phyloP scores from a whole-genome alignment of 345 rosid genomes.

The Mallotus nudiflorus region DNA sequence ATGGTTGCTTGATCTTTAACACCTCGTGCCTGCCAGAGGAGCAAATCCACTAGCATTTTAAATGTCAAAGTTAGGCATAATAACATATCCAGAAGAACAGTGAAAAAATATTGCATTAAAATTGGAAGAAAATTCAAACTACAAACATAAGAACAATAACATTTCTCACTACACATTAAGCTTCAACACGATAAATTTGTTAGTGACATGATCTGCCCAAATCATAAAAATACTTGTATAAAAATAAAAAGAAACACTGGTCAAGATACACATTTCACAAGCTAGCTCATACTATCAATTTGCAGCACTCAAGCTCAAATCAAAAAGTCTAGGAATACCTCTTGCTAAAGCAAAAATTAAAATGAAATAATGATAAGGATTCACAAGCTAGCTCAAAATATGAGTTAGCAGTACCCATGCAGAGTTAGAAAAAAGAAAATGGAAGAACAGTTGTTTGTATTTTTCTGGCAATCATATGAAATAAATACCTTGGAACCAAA shows the following conservation, averaged over 20 bases:
- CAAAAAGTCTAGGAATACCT: not conserved
- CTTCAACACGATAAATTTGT: not conserved
- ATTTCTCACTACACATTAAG: too few relatives aligned
- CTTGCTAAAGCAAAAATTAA: not conserved
- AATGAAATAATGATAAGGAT: not conserved
- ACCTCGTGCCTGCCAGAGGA: not conserved
- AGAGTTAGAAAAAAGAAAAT: not conserved
- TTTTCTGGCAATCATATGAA: not conserved
- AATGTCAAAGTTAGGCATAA: too few relatives aligned
- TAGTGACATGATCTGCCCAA: not conserved
- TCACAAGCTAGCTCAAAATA: too few relatives aligned
- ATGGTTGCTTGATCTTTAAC: not conserved
- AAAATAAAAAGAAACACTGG: not conserved
- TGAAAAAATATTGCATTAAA: too few relatives aligned
- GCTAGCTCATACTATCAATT: not conserved
- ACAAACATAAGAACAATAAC: too few relatives aligned
- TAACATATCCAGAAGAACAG: not conserved
- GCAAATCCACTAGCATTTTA: too few relatives aligned
- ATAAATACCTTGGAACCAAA: constrained; percentile 86
- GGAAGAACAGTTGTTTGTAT: not conserved
- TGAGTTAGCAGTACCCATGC: too few relatives aligned
- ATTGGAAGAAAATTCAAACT: too few relatives aligned
- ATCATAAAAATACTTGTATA: not conserved
- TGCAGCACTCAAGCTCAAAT: not conserved
- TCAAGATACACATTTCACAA: not conserved